phyloP scores from a whole-genome alignment of 1,139 yeast genomes.

The Nakaseomyces sp. region DNA sequence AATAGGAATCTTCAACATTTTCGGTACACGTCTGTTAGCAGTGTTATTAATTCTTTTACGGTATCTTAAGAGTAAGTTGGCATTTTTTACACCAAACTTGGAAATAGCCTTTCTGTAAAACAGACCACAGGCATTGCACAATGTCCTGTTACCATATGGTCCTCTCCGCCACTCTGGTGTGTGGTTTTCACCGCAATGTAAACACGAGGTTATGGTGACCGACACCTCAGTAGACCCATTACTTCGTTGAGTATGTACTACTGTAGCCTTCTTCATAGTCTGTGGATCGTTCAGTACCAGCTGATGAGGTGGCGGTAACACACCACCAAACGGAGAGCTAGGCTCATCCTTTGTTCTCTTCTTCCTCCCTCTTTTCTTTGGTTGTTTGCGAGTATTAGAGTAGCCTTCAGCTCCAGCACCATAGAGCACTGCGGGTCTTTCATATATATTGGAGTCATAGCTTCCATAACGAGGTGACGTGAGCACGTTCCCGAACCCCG shows the following conservation, averaged over 20 bases:
- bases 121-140: slow-evolving; percentile 78
- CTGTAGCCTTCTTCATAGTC: neutral
- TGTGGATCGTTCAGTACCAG: neutral
- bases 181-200: slow-evolving; percentile 60
- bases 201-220: slow-evolving; percentile 25
- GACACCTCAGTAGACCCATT: neutral
- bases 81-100: slow-evolving; percentile 29
- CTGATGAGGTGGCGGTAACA: slow-evolving; percentile 1
- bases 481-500: neutral
- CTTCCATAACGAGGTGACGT: slow-evolving; percentile 1
- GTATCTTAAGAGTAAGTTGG: slow-evolving; percentile 28
- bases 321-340: neutral
- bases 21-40: slow-evolving; percentile 26
- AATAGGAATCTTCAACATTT: slow-evolving; percentile 22
- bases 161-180: slow-evolving; percentile 86
- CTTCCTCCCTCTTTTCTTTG: slow-evolving; percentile 2
- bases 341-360: neutral
- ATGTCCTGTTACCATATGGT: slow-evolving; percentile 63
- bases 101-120: slow-evolving; percentile 64
- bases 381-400: neutral
- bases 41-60: slow-evolving; percentile 22
- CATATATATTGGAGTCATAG: neutral
- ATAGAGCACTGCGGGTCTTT: slow-evolving; percentile 1
- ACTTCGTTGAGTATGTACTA: neutral
- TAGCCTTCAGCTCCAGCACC: neutral